A percentile compares a stretch with the other conserved stretches of the same genome.
phyloP scores from a whole-genome alignment of 2,329 filamentous ascomycete species.

The Paraphoma chrysanthemicola region DNA sequence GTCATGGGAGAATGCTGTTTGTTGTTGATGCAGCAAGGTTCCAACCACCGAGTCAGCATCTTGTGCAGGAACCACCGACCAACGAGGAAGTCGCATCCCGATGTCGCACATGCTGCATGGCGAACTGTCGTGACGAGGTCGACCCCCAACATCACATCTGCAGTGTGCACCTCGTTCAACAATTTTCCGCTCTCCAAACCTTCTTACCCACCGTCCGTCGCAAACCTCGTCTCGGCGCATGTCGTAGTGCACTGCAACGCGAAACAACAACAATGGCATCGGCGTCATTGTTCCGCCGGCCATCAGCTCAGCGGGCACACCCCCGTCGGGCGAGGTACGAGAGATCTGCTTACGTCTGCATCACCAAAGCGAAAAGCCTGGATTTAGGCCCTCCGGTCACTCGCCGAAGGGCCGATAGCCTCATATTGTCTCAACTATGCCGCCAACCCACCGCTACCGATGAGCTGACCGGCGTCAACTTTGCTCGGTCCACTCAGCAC shows the following conservation, averaged over 20 bases:
- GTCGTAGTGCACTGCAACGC: conserved; percentile 9
- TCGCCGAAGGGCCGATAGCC: conserved; percentile 8
- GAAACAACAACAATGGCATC: conserved; percentile 3
- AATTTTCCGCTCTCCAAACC: neutral
- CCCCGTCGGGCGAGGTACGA: neutral
- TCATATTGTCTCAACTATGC: conserved; percentile 1
- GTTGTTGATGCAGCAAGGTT: neutral
- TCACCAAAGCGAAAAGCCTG: neutral
- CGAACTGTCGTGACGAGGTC: conserved; percentile 5
- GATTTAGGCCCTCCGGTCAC: neutral
- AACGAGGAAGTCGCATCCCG: conserved; percentile 5
- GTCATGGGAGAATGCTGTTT: neutral
- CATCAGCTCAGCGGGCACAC: neutral
- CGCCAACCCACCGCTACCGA: neutral
- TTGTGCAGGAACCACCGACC: neutral
- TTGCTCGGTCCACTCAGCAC: neutral
- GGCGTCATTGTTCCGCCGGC: conserved; percentile 2
- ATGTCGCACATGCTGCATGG: neutral
- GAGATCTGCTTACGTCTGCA: conserved; percentile 2
- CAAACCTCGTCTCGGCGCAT: conserved; percentile 12
- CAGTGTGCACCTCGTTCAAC: conserved; percentile 15
- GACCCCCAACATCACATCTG: conserved; percentile 8
- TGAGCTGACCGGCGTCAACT: neutral
- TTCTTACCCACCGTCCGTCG: neutral
- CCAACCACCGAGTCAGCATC: neutral